Evolutionary conservation across 306 rosid genomes (phyloP), one percentile per base, ranked within the genome.

Genomic region (Pterocarpus santalinus): DNA sequence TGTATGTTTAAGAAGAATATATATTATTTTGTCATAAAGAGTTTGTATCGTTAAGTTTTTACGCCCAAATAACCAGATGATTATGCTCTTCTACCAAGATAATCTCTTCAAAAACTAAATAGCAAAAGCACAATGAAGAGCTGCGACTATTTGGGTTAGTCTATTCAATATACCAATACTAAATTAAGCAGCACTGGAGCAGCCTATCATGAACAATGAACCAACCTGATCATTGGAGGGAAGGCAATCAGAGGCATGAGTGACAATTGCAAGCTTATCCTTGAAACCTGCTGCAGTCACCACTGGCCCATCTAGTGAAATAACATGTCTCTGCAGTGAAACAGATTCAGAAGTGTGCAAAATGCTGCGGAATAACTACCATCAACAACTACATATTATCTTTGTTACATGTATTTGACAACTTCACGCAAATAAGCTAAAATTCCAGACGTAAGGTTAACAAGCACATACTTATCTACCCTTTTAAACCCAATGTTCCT

Each of bases 201-300:
- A 46, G 57, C 46, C 51, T 17, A 73, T 30, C 36, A 76, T 44
- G 44, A 63, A 56, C 36, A 16, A 47, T 47, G 39, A 82, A 84
- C 81, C 76, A 41, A 95, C 99, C 98, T 93, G 99, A 65, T 93
- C 93, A 72, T 87, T 85, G 63, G 94, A 87, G 69, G 97, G 88
- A 75, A 87, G 90, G 81, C 89, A 87, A 65, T 84, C 90, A 81
- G 91, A 86, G 74, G 93, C 89, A 87, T 90, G 94, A 79, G 92
- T 88, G 72, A 95, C 98, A 88, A 95, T 78, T 4, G 93, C 99
- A 84, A 95, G 91, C 74, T 89, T 88, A 76, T 92, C 93, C 83
- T 86, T 86, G 86, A 91, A 91, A 82, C 99, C 99, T 12, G 98
- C 86, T 78, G 99, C 97, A 51, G 98, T 92, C 83, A 95, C 96